These are phyloP conservation scores for Tetradesmus obliquus DNA, from an alignment of 139 green algal genomes.

Conservation along the genomic window DNA sequence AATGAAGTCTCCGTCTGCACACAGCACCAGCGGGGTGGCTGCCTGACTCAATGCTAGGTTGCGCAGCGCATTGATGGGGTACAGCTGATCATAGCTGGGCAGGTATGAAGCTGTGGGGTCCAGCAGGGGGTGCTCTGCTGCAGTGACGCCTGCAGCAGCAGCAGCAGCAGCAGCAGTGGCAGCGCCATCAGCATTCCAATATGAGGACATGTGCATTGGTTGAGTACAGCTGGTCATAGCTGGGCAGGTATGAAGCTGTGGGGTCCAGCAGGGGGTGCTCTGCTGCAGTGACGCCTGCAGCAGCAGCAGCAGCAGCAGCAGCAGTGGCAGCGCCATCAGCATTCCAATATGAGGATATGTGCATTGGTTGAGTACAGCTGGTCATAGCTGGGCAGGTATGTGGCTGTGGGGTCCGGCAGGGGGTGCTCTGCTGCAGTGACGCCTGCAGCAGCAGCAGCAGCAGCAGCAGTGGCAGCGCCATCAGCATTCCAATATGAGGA, in stretches of 20 bases:
- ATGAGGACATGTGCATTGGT: slow-evolving; percentile 37
- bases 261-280: background rate
- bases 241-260: background rate
- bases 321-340: no score
- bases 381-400: background rate
- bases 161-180: background rate
- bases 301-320: background rate
- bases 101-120: background rate
- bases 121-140: background rate
- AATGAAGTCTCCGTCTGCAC: slow-evolving; percentile 41
- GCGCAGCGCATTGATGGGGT: slow-evolving; percentile 54
- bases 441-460: slow-evolving; percentile 1
- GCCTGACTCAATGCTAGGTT: slow-evolving; percentile 45
- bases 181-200: no score
- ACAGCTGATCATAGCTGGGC: slow-evolving; percentile 46
- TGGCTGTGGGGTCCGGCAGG: background rate
- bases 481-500: no score
- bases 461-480: background rate
- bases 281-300: background rate
- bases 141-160: background rate
- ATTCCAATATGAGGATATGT: no score
- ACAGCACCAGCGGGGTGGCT: slow-evolving; percentile 34
- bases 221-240: slow-evolving; percentile 51
- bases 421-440: background rate
- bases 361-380: slow-evolving; percentile 43